Evolutionary conservation across 371 early-diverging fungal species (phyloP).

Genomic region (Mucor indicus): DNA sequence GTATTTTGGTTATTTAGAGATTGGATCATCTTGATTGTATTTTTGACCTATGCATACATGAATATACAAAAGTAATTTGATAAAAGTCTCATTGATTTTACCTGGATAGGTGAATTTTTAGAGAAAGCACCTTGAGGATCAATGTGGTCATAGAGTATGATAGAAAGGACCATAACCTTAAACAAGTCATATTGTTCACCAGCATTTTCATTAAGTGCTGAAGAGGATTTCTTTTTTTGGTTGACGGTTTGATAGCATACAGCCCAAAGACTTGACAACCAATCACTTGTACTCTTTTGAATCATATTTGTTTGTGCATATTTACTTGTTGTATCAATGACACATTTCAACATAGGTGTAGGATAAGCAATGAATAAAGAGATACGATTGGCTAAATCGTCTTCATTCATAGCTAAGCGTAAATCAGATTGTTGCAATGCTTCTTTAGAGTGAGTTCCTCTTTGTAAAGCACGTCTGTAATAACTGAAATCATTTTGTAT

Average conservation of each 20-base stretch:
- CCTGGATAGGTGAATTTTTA: constrained; percentile 77
- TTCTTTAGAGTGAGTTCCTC: constrained; percentile 45
- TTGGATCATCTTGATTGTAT: constrained; percentile 74
- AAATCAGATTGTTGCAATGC: constrained; percentile 30
- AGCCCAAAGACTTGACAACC: constrained; percentile 65
- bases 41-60: constrained; percentile 43
- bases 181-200: no score
- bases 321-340: constrained; percentile 75
- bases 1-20: constrained; percentile 39
- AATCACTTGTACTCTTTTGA: constrained; percentile 55
- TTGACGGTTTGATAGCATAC: constrained; percentile 68
- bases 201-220: constrained; percentile 50
- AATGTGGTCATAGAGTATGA: constrained; percentile 91
- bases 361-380: constrained; percentile 95
- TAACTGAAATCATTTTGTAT: constrained; percentile 97
- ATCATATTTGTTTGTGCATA: constrained; percentile 47
- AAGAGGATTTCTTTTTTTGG: constrained; percentile 41
- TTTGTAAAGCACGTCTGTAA: constrained; percentile 87
- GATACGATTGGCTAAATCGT: constrained; percentile 88
- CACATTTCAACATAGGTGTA: constrained; percentile 87
- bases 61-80: not conserved
- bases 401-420: constrained; percentile 66
- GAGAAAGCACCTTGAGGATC: constrained; percentile 77
- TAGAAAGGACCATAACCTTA: constrained; percentile 87
- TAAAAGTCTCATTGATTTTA: constrained; percentile 18